phyloP scores from a whole-genome alignment of 306 rosid genomes.

The Vachellia pachyceras region DNA sequence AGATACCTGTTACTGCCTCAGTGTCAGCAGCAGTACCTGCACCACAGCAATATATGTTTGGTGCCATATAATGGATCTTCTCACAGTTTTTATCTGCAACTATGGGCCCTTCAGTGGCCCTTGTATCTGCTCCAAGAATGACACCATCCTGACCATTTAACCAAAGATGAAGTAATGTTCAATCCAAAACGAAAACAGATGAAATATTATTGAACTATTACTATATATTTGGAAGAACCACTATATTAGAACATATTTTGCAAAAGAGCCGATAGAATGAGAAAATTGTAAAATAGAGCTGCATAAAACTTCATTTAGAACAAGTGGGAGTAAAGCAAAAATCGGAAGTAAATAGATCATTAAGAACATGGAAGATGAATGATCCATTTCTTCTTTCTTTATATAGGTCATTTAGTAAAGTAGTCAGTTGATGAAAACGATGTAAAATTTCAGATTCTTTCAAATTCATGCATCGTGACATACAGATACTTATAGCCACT shows the following conservation, averaged over 20 bases:
- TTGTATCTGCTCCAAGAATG: slow-evolving; percentile 97
- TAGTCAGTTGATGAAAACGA: not conserved
- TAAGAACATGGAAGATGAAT: not conserved
- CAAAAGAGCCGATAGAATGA: not conserved
- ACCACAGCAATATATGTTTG: slow-evolving; percentile 96
- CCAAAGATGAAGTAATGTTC: not conserved
- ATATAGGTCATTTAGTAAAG: not conserved
- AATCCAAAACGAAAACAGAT: not conserved
- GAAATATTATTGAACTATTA: not conserved
- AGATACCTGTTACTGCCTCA: slow-evolving; percentile 94
- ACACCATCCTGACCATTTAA: slow-evolving; percentile 76
- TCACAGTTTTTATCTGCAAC: slow-evolving; percentile 95
- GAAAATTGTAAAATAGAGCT: not conserved
- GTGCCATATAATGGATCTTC: slow-evolving; percentile 97
- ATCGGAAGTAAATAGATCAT: not conserved
- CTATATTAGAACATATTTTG: slow-evolving; percentile 14
- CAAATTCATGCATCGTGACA: not conserved
- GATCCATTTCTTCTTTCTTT: not conserved
- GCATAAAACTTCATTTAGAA: not conserved
- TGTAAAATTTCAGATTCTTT: not conserved
- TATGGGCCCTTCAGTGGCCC: slow-evolving; percentile 96
- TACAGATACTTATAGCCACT: not conserved
- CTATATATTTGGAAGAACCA: not conserved
- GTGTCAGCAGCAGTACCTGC: slow-evolving; percentile 99
- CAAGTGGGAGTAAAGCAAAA: not conserved